These are phyloP conservation scores for Magnolia changhungtana DNA, from an alignment of 164 flowering plant species.

Conservation along the genomic window DNA sequence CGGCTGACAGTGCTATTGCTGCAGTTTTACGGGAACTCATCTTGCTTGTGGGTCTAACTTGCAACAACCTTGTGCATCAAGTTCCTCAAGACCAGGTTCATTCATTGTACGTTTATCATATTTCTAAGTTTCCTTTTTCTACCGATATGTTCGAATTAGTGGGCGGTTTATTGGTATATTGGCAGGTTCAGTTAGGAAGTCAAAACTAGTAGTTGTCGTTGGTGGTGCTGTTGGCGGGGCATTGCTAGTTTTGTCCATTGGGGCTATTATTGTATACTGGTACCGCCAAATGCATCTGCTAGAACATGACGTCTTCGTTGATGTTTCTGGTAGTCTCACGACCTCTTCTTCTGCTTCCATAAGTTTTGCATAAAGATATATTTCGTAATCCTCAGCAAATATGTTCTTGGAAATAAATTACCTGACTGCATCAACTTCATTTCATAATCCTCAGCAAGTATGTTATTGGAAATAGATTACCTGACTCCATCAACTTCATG, in stretches of 20 bases:
- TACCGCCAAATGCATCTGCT: constrained; percentile 25
- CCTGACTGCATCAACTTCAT: background rate
- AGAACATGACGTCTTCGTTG: constrained; percentile 57
- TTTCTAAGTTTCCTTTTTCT: constrained; percentile 1
- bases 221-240: constrained; percentile 45
- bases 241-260: constrained; percentile 43
- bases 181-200: constrained; percentile 47
- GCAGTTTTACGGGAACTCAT: constrained; percentile 76
- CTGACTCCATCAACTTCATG: background rate
- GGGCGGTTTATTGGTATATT: constrained; percentile 3
- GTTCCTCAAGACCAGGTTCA: constrained; percentile 45
- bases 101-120: background rate
- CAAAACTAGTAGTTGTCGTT: constrained; percentile 29
- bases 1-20: background rate
- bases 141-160: background rate
- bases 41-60: constrained; percentile 60
- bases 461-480: background rate
- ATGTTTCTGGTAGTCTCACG: constrained; percentile 58
- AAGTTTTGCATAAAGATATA: background rate
- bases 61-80: constrained; percentile 61
- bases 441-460: background rate
- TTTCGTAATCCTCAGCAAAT: background rate
- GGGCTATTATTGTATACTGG: constrained; percentile 40
- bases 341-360: background rate
- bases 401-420: background rate